phyloP scores from a whole-genome alignment of 805 yeast species.

The Candida schatavii region DNA sequence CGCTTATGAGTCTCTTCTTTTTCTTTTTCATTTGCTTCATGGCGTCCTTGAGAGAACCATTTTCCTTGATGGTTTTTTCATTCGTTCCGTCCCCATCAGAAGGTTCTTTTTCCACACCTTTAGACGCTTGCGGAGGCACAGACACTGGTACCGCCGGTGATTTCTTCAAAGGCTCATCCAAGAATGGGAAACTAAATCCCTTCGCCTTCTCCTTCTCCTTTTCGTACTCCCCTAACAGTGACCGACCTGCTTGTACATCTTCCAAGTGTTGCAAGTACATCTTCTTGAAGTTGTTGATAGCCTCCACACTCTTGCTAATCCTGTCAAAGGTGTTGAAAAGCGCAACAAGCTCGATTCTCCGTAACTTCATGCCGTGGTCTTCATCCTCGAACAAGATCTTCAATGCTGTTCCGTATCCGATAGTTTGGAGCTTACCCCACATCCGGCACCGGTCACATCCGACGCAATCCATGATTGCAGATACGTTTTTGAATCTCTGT shows the following conservation, averaged over 20 bases:
- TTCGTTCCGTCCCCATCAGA: not conserved
- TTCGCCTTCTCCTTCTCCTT: slow-evolving; percentile 19
- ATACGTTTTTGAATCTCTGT: slow-evolving; percentile 80
- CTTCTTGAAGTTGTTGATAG: slow-evolving; percentile 68
- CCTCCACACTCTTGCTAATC: slow-evolving; percentile 75
- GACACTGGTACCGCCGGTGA: not conserved
- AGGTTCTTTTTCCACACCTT: not conserved
- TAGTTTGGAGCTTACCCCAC: slow-evolving; percentile 98
- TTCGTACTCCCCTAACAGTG: slow-evolving; percentile 41
- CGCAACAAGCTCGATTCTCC: slow-evolving; percentile 84
- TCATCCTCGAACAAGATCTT: slow-evolving; percentile 81
- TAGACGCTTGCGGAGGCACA: not conserved
- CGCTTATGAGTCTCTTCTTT: not conserved
- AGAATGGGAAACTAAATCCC: slow-evolving; percentile 42
- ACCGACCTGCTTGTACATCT: slow-evolving; percentile 37
- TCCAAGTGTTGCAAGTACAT: slow-evolving; percentile 45
- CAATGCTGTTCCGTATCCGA: slow-evolving; percentile 96
- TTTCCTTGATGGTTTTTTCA: not conserved
- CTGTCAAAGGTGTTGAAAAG: slow-evolving; percentile 91
- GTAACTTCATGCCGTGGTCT: slow-evolving; percentile 53
- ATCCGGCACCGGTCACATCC: slow-evolving; percentile 96
- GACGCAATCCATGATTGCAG: slow-evolving; percentile 95
- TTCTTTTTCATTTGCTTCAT: not conserved
- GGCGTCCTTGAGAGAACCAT: not conserved
- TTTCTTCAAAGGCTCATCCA: slow-evolving; percentile 8